Evolutionary conservation across 371 early-diverging fungal species (phyloP), one percentile per base, ranked within the genome.

Genomic region (Homolaphlyctis polyrhiza): DNA sequence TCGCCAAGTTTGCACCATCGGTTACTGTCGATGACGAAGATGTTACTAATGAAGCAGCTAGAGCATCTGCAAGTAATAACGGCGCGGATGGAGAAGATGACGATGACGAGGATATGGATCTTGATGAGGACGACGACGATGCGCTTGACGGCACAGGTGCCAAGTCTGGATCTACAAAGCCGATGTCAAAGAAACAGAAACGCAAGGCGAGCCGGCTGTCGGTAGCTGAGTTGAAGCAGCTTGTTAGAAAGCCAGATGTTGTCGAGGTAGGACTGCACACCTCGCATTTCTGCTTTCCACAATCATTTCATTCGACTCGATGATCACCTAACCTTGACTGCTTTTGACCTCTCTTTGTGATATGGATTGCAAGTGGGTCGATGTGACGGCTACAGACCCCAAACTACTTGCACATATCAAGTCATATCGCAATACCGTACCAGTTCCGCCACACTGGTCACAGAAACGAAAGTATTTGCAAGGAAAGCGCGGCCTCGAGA

Each of bases 361-460:
- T 6, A 23, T 1, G 18, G 23, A 3, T 66, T 11, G n/a, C 27
- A 45, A 85, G 81, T 93, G 95, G 94, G 92, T 93, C 61, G 98
- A 96, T 79, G 89, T 89, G 2, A 93, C 93, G 21, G 92, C 97
- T 0, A 77, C 83, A 2, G 96, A 97, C 69, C 97, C 97, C 2
- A 85, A 86, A 34, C 79, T 96, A 18, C 80, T 97, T n/a, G 93
- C 95, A 1, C 76, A 87, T 23, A 77, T 98, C 25, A 99, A 98
- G 74, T 84, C 94, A 2, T 84, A 85, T 58, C 82, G 93, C 52
- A 96, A 97, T 70, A 88, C 95, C 0, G 97, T 99, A 5, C 97
- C 97, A 18, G 95, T 99, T 0, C 98, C 98, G 13, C 74, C 81
- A 28, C 97, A 98, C 72, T 99, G 99, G 99, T 86, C 85, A 55